Evolutionary conservation across 2,329 filamentous ascomycete species (phyloP).

Genomic region (Sclerotinia minor): DNA sequence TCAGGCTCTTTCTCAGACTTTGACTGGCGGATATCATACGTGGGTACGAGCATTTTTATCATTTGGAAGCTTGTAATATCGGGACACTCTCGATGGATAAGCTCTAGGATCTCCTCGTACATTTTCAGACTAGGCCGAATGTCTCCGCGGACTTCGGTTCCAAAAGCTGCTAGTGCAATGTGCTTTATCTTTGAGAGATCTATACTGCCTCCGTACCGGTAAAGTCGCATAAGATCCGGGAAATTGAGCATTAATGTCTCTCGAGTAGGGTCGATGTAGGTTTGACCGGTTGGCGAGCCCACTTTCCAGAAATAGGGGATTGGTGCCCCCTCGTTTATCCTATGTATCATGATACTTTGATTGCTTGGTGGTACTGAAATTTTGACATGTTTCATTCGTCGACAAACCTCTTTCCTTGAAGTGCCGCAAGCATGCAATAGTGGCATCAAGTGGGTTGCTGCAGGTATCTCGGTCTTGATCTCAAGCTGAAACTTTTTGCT

Average conservation of each 20-base stretch:
- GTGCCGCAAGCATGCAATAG: neutral
- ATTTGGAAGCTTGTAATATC: neutral
- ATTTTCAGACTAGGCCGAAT: rapidly evolving
- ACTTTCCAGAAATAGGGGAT: neutral
- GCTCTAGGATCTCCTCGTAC: rapidly evolving
- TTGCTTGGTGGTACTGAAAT: neutral
- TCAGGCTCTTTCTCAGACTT: neutral
- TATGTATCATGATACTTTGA: neutral
- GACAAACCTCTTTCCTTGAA: neutral
- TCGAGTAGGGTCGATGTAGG: neutral
- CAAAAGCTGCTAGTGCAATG: neutral
- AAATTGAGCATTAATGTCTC: constrained; percentile 12
- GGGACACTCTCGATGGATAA: neutral
- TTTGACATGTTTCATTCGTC: neutral
- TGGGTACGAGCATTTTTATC: neutral
- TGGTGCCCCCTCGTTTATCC: neutral
- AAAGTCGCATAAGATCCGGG: neutral
- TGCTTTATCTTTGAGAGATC: neutral
- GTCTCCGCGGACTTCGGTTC: neutral
- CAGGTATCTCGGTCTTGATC: neutral
- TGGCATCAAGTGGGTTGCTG: neutral
- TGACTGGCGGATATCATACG: too few relatives aligned
- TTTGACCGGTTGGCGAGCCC: neutral
- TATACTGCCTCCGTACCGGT: neutral
- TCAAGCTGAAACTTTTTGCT: neutral